phyloP scores from a whole-genome alignment of 2,329 filamentous ascomycete genomes.

The Aspergillus fructus region DNA sequence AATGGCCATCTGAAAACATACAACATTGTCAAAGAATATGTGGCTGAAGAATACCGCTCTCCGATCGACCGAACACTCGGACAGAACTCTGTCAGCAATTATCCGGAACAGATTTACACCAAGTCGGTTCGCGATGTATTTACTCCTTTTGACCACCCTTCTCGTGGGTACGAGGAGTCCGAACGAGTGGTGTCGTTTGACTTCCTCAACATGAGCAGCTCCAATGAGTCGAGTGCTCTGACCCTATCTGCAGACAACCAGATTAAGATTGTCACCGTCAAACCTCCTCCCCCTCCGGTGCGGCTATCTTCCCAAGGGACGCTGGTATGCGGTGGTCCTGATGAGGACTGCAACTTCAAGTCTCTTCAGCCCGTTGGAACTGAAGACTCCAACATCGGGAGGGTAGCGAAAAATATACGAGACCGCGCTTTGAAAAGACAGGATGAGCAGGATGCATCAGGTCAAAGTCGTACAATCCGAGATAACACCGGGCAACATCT shows the following conservation, averaged over 20 bases:
- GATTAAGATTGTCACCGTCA: constrained; percentile 51
- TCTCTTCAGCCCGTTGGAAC: constrained; percentile 31
- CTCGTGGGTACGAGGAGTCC: constrained; percentile 45
- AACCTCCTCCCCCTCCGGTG: constrained; percentile 40
- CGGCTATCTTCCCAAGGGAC: constrained; percentile 38
- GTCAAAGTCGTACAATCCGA: not conserved
- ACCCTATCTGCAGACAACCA: constrained; percentile 53
- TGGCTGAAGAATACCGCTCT: constrained; percentile 38
- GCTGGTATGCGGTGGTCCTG: constrained; percentile 31
- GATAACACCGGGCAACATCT: constrained; percentile 20
- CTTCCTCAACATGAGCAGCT: constrained; percentile 52
- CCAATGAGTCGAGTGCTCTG: constrained; percentile 53
- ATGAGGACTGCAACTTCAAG: constrained; percentile 29
- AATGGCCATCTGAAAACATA: constrained; percentile 59
- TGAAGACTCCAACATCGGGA: constrained; percentile 27
- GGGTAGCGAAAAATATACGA: constrained; percentile 30
- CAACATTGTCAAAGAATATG: constrained; percentile 54
- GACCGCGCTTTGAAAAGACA: constrained; percentile 22
- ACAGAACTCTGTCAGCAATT: constrained; percentile 39
- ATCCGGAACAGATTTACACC: constrained; percentile 47
- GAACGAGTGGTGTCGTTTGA: constrained; percentile 60
- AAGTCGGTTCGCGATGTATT: constrained; percentile 47
- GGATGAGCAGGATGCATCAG: constrained; percentile 7
- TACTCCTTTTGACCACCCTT: constrained; percentile 47
- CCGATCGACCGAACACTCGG: constrained; percentile 43